Evolutionary conservation across 176 grass and related monocot genomes (phyloP).

Genomic region (Cocos nucifera): DNA sequence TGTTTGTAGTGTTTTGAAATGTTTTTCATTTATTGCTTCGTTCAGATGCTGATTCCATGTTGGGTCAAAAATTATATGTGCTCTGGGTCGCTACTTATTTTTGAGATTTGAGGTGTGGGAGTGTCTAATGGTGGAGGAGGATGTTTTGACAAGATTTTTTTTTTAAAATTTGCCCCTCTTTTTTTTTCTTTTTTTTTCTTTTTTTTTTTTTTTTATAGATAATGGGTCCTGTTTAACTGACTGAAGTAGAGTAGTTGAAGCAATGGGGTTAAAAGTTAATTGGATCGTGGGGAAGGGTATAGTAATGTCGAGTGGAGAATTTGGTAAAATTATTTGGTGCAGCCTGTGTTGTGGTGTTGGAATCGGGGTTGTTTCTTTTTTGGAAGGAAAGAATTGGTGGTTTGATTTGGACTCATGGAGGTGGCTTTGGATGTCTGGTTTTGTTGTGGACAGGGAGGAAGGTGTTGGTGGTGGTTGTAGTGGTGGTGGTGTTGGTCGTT

Average conservation of each 20-base stretch:
- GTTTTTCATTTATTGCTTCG: too few relatives aligned
- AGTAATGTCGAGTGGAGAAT: slow-evolving; percentile 15
- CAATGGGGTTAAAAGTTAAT: not conserved
- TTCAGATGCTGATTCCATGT: too few relatives aligned
- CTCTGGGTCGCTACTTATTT: too few relatives aligned
- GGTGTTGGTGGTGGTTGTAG: slow-evolving; percentile 29
- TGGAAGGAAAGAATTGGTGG: slow-evolving; percentile 45
- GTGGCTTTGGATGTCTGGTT: slow-evolving; percentile 60
- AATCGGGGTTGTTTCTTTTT: slow-evolving; percentile 32
- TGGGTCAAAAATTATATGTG: too few relatives aligned
- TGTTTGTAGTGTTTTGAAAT: too few relatives aligned
- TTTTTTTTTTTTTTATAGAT: too few relatives aligned
- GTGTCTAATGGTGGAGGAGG: too few relatives aligned
- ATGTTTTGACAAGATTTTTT: too few relatives aligned
- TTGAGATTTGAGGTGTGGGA: too few relatives aligned
- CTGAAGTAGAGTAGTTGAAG: slow-evolving; percentile 1
- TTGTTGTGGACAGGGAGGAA: slow-evolving; percentile 85
- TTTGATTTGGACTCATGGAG: slow-evolving; percentile 47
- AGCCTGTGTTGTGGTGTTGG: slow-evolving; percentile 12
- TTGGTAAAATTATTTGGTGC: not conserved
- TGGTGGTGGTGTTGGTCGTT: slow-evolving; percentile 38
- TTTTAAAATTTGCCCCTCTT: too few relatives aligned
- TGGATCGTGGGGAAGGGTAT: not conserved
- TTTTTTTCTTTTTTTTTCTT: too few relatives aligned
- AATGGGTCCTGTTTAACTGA: too few relatives aligned